These are phyloP conservation scores for Neonectria coccinea DNA, from an alignment of 2,329 filamentous ascomycete genomes.

Conservation along the genomic window DNA sequence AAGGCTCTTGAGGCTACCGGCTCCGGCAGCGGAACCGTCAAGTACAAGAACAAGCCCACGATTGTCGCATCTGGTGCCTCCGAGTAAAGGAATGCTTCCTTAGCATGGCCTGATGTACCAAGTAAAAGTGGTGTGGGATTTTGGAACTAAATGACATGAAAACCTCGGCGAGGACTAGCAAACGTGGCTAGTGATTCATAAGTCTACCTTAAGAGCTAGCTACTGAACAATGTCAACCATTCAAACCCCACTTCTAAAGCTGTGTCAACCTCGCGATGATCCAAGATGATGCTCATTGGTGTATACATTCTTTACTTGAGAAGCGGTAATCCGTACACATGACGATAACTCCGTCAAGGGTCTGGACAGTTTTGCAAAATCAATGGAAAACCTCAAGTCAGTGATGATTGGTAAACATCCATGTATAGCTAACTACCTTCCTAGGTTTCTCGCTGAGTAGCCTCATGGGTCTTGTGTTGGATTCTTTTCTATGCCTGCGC, in stretches of 20 bases:
- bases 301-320: not conserved
- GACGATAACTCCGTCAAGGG: not conserved
- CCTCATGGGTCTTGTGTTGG: constrained; percentile 26
- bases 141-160: constrained; percentile 35
- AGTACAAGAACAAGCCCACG: constrained; percentile 68
- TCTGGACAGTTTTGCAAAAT: not conserved
- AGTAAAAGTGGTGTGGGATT: constrained; percentile 27
- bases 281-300: not conserved
- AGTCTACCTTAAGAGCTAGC: constrained; percentile 33
- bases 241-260: constrained; percentile 28
- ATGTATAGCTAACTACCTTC: not conserved
- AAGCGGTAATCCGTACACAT: not conserved
- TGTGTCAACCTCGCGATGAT: not conserved
- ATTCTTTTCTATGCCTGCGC: constrained; percentile 39
- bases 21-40: constrained; percentile 64
- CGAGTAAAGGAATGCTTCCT: constrained; percentile 46
- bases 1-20: constrained; percentile 72
- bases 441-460: constrained; percentile 20
- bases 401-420: not conserved
- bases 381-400: not conserved
- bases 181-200: constrained; percentile 31
- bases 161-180: constrained; percentile 38
- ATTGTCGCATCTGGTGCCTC: constrained; percentile 64
- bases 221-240: constrained; percentile 38
- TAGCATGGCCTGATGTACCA: constrained; percentile 17